Base-by-base conservation (phyloP, 495 filamentous ascomycete species). In the Penicillium cataractarum region DNA sequence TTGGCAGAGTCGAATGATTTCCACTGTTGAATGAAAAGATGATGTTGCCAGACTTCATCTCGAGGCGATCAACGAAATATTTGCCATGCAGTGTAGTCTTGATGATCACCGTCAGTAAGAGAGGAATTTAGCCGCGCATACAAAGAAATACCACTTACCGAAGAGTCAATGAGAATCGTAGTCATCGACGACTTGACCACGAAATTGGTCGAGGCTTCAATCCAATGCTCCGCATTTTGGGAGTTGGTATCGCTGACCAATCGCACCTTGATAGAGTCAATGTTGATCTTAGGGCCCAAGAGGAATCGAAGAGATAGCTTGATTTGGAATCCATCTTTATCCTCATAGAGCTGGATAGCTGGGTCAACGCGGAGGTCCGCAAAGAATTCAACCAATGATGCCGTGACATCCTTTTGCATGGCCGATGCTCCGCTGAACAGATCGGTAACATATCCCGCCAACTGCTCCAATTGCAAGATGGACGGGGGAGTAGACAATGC, bases 241-340 rank as follows among this genome's bases (percentile, higher is more conserved):
- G 65, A 63, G 27, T 64, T 65, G 64, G 42, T 62, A 3, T 75
- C 76, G 59, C 72, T 72, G 35, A 80, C 79, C 8, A 97, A 79
- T 39, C 87, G 87, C 26, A 96, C 74, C 50, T 83, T 89, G 40
- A 90, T 80, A 37, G 84, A 78, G 22, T 90, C 80, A 12, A 94
- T 78, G 40, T 85, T 78, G 55, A 97, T 82, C 6, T 87, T 80
- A 42, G 91, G 91, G 6, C 84, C 83, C 3, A 97, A 76, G 1
- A 97, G 73, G 73, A 91, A 93, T 35, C 84, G 79, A 52, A 97
- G 77, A 35, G 82, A 83, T 10, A 99, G 67, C 35, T 82, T 80
- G 35, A 97, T 71, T 35, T 89, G 84, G 64, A 96, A 94, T 26
- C 92, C 89, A 74, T 98, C 95, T 65, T 82, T 85, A 24, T 87